Evolutionary conservation across 768 basidiomycete species (phyloP).

Genomic region (Panaeolus papilionaceus): DNA sequence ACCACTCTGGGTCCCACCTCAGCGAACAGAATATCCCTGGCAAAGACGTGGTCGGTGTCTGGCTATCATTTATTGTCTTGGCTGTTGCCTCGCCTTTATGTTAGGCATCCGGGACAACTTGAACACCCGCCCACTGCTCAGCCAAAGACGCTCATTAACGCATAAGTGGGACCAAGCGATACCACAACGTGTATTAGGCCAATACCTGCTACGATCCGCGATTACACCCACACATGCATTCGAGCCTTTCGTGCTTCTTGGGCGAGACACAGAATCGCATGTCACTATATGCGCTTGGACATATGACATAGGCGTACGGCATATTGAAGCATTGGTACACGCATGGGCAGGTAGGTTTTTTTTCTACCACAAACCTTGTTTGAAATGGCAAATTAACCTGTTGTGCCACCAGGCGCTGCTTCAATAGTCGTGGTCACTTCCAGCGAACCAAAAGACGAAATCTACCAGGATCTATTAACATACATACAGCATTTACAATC

Average conservation of each 20-base stretch:
- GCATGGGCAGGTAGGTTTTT: not conserved
- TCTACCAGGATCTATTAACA: slow-evolving; percentile 33
- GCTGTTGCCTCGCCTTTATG: slow-evolving; percentile 9
- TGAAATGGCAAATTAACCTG: not conserved
- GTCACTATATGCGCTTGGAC: slow-evolving; percentile 5
- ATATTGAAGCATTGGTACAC: not conserved
- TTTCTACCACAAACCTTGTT: not conserved
- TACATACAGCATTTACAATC: slow-evolving; percentile 32
- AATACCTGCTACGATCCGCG: not conserved
- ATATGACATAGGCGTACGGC: not conserved
- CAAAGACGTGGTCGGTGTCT: slow-evolving; percentile 2
- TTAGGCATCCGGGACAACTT: not conserved
- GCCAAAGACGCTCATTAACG: not conserved
- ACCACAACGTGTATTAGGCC: not conserved
- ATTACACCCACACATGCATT: not conserved
- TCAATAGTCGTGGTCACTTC: slow-evolving; percentile 54
- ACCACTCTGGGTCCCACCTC: not conserved
- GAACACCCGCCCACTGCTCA: not conserved
- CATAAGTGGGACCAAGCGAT: not conserved
- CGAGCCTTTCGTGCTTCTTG: slow-evolving; percentile 2
- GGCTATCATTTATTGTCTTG: slow-evolving; percentile 1
- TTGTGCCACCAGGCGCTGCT: slow-evolving; percentile 44
- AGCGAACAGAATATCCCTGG: not conserved
- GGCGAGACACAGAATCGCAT: not conserved
- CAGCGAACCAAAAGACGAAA: slow-evolving; percentile 28